phyloP scores from a whole-genome alignment of 2,329 filamentous ascomycete genomes.

The Aspergillus awamori region DNA sequence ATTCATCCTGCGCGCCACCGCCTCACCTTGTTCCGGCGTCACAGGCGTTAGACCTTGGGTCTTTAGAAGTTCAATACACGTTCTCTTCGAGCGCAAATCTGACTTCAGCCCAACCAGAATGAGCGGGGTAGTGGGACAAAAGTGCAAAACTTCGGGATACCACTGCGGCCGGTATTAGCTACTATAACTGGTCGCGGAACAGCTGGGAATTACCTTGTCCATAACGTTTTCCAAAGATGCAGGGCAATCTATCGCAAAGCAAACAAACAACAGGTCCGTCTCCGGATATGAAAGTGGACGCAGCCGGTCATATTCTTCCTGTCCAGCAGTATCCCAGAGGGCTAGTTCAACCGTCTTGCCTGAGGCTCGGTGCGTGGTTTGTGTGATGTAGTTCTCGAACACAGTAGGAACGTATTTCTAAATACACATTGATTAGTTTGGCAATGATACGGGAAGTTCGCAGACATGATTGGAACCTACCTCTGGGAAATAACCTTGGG shows the following conservation, averaged over 20 bases:
- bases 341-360: slow-evolving; percentile 96
- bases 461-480: slow-evolving; percentile 54
- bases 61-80: slow-evolving; percentile 97
- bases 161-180: slow-evolving; percentile 62
- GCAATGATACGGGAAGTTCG: not conserved
- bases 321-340: slow-evolving; percentile 96
- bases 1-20: slow-evolving; percentile 89
- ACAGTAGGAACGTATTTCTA: slow-evolving; percentile 99
- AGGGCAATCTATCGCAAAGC: slow-evolving; percentile 98
- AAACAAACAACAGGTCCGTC: slow-evolving; percentile 96
- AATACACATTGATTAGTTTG: slow-evolving; percentile 8
- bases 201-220: slow-evolving; percentile 74
- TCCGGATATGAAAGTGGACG: slow-evolving; percentile 96
- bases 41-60: slow-evolving; percentile 96
- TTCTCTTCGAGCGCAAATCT: slow-evolving; percentile 91
- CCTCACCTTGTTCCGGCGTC: slow-evolving; percentile 83
- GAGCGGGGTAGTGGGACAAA: slow-evolving; percentile 95
- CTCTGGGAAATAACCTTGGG: slow-evolving; percentile 98
- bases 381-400: slow-evolving; percentile 99
- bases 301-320: slow-evolving; percentile 97
- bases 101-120: slow-evolving; percentile 96
- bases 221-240: slow-evolving; percentile 98
- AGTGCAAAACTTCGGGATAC: slow-evolving; percentile 98
- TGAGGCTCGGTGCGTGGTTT: slow-evolving; percentile 81
- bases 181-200: slow-evolving; percentile 12